Evolutionary conservation across 2,329 filamentous ascomycete species (phyloP), one percentile per base, ranked within the genome.

Genomic region (Alternaria dauci): DNA sequence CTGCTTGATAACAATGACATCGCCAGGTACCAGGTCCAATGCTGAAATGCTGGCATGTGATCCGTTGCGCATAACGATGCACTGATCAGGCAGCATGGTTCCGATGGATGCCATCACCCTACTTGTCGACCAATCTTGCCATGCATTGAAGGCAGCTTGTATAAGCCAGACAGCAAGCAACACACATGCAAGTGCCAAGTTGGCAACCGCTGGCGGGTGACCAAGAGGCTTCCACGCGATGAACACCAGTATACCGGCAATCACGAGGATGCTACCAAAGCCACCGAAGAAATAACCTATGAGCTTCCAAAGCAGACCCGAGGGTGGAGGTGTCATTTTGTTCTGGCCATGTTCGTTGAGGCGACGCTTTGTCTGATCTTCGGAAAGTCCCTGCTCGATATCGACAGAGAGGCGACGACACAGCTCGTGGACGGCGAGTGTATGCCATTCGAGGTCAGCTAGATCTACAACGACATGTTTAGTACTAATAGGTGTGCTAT

Each of bases 31-130:
- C 26, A 94, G 81, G 9, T 91, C 86, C 1, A 80, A 75, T 0
- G 87, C 87, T 2, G 81, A 77, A 4, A 87, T 78, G 16, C 80
- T 82, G 1, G 80, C 70, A 53, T 85, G 81, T 1, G 75, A 71
- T 1, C 87, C 85, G 64, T 91, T 86, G 20, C 91, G 86, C 7
- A 90, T 78, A 8, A 91, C 83, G 26, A 88, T 80, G 68, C 89
- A 92, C 59, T 88, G 83, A 68, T 92, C 90, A 0, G 91, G 91
- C n/a, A 94, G 82, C 90, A 94, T 91, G 18, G 86, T 89, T 48
- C 89, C 91, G 73, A 94, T 94, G 0, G 89, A 92, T 18, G 88
- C 86, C 91, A 94, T 94, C 56, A 93, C 90, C 5, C 88, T 82
- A 1, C 87, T 90, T 0, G 89, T 91, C 2, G 90, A 92, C 86